Evolutionary conservation across 2,329 filamentous ascomycete genomes (phyloP), one percentile per base, ranked within the genome.

Genomic region (Fusarium armeniacum): DNA sequence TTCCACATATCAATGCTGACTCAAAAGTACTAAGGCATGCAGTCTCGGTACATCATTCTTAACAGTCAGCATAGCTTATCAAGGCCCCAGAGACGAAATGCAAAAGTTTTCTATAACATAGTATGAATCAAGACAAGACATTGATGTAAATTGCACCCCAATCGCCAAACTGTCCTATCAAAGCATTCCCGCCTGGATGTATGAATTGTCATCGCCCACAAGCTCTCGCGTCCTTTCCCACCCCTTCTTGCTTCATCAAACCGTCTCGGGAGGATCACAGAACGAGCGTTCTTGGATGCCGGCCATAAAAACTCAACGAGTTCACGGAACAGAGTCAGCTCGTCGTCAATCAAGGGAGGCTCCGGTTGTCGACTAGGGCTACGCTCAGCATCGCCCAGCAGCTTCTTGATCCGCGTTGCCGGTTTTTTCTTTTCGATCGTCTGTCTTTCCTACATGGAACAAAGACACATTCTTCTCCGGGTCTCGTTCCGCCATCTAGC

Each of bases 131-230:
- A 74, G 65, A 69, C 59, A 71, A 74, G 69, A 76, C 74, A 77
- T 75, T 75, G 72, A 79, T 78, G 78, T 80, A 75, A 81, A 82
- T 81, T 82, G 78, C 82, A 84, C 82, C 82, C 82, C 83, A 80
- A 81, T 84, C 82, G 83, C 83, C 83, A 82, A 82, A 82, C 77
- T 78, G 80, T 82, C 82, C 81, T 83, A 83, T 83, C 79, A 76
- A 83, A 81, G 76, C 73, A 78, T 77, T 76, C 76, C 76, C 76
- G 75, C 75, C 75, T 76, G 76, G 73, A 78, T 79, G 75, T 77
- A 77, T 78, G 73, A 77, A 78, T 73, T 76, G 71, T 73, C 76
- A 72, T 76, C 35, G 75, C 67, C 69, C 68, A 74, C 74, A 71
- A 58, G 57, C 51, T 65, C 58, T 36, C n/a, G 35, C 13, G 46